phyloP scores from a whole-genome alignment of 805 yeast species.

The Lipomyces orientalis region DNA sequence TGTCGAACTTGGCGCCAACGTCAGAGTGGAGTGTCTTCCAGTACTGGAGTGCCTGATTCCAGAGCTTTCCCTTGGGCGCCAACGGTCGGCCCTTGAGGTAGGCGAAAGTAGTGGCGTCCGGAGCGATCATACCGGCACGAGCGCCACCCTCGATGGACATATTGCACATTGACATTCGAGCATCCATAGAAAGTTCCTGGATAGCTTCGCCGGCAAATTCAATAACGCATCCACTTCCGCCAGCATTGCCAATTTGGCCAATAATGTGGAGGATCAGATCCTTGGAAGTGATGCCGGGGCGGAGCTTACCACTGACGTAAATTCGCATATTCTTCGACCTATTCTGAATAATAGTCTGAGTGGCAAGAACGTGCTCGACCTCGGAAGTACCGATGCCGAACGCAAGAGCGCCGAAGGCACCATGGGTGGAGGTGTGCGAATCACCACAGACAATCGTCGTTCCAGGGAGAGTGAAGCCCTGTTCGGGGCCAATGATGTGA shows the following conservation, averaged over 20 bases:
- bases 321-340: constrained; percentile 97
- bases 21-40: constrained; percentile 91
- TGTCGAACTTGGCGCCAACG: constrained; percentile 87
- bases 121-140: constrained; percentile 98
- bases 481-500: constrained; percentile 98
- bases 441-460: constrained; percentile 99
- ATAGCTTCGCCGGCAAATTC: constrained; percentile 97
- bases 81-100: constrained; percentile 93
- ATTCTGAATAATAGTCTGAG: constrained; percentile 93
- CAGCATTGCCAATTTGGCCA: constrained; percentile 98
- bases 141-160: constrained; percentile 99
- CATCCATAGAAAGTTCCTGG: constrained; percentile 89
- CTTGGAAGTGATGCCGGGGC: constrained; percentile 92
- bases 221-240: constrained; percentile 97
- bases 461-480: constrained; percentile 97
- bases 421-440: constrained; percentile 98
- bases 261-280: constrained; percentile 93
- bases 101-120: constrained; percentile 86
- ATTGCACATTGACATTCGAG: constrained; percentile 98
- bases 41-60: constrained; percentile 91
- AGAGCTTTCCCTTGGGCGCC: constrained; percentile 91
- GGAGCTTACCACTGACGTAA: constrained; percentile 78
- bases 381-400: constrained; percentile 99
- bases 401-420: constrained; percentile 97
- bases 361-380: constrained; percentile 98